phyloP scores from a whole-genome alignment of 305 asterid species.

The Fraxinus platypoda region DNA sequence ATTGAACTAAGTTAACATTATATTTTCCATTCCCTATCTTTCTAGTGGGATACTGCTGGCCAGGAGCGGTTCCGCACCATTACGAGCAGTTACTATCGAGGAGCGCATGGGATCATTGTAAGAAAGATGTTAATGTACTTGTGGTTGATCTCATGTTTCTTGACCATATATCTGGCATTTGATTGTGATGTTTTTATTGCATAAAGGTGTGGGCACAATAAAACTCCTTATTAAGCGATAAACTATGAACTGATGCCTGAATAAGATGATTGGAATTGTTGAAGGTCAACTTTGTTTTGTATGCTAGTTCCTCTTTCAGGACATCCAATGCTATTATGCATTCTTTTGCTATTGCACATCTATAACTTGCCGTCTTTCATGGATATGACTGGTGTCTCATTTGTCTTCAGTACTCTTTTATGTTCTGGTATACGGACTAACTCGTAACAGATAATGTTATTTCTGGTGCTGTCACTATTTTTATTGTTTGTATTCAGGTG shows the following conservation, averaged over 20 bases:
- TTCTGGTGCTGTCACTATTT: not conserved
- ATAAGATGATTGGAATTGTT: not conserved
- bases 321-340: not conserved
- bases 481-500: not conserved
- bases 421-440: conserved; percentile 1
- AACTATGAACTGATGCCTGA: not conserved
- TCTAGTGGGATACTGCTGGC: conserved; percentile 98
- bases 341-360: not conserved
- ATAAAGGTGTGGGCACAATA: not conserved
- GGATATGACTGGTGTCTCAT: not conserved
- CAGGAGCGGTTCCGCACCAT: conserved; percentile 96
- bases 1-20: conserved; percentile 8
- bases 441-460: not conserved
- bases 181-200: conserved; percentile 1
- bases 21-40: conserved; percentile 20
- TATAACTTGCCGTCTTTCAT: not conserved
- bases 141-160: conserved; percentile 16
- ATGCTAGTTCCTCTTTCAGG: not conserved
- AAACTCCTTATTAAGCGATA: not conserved
- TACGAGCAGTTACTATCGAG: conserved; percentile 96
- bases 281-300: not conserved
- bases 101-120: conserved; percentile 97
- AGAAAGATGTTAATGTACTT: conserved; percentile 33
- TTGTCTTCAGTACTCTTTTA: not conserved
- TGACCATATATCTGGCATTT: not conserved